These are phyloP conservation scores for Xylaria digitata DNA, from an alignment of 2,329 filamentous ascomycete genomes.

Conservation along the genomic window DNA sequence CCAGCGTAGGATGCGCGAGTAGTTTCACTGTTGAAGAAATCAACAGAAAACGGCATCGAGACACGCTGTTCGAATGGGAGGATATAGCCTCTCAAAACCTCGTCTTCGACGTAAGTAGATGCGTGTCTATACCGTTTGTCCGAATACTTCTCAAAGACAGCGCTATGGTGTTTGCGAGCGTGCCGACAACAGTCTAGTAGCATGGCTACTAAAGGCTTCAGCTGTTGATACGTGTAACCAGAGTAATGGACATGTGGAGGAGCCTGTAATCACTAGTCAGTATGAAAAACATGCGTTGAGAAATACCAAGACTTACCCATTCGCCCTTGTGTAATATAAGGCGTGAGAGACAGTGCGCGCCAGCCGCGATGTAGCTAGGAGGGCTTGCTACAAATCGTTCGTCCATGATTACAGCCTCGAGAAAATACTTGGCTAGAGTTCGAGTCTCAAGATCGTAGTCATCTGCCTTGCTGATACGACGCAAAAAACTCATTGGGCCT, in stretches of 20 bases:
- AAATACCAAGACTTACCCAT: constrained; percentile 75
- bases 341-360: constrained; percentile 90
- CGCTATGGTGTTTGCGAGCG: constrained; percentile 82
- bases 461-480: constrained; percentile 97
- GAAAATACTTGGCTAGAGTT: constrained; percentile 96
- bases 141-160: constrained; percentile 92
- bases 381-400: constrained; percentile 94
- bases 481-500: constrained; percentile 98
- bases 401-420: constrained; percentile 97
- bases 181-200: constrained; percentile 89
- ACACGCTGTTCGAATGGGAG: constrained; percentile 55
- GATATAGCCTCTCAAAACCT: constrained; percentile 71
- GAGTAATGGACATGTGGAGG: constrained; percentile 90
- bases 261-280: constrained; percentile 63
- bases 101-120: constrained; percentile 80
- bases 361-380: constrained; percentile 90
- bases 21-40: constrained; percentile 33
- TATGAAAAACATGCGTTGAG: constrained; percentile 51
- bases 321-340: constrained; percentile 89
- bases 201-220: constrained; percentile 79
- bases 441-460: constrained; percentile 96
- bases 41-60: constrained; percentile 30
- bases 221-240: constrained; percentile 87
- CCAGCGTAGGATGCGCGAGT: constrained; percentile 28
- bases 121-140: constrained; percentile 89